phyloP scores from a whole-genome alignment of 495 filamentous ascomycete species.

The Aspergillus asperescens region DNA sequence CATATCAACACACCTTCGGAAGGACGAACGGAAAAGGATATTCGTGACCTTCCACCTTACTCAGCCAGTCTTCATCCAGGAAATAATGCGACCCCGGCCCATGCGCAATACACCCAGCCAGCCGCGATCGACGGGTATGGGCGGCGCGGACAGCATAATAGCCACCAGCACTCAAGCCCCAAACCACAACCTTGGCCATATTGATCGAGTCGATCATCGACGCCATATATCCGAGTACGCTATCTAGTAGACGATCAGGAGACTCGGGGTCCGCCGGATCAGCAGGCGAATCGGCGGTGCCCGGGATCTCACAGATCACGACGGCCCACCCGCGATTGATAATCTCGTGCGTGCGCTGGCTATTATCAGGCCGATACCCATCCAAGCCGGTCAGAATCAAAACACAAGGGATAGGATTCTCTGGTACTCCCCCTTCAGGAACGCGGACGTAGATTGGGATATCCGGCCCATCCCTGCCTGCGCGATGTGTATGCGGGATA shows the following conservation, averaged over 20 bases:
- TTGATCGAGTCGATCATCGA: slow-evolving; percentile 52
- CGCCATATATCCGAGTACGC: slow-evolving; percentile 62
- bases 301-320: slow-evolving; percentile 69
- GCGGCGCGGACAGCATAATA: slow-evolving; percentile 73
- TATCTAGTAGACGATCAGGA: slow-evolving; percentile 49
- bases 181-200: slow-evolving; percentile 55
- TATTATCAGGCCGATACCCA: slow-evolving; percentile 75
- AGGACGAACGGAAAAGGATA: slow-evolving; percentile 57
- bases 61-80: slow-evolving; percentile 60
- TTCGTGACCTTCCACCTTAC: slow-evolving; percentile 63
- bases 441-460: slow-evolving; percentile 64
- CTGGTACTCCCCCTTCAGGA: slow-evolving; percentile 38
- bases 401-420: slow-evolving; percentile 52
- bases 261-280: slow-evolving; percentile 49
- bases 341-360: slow-evolving; percentile 63
- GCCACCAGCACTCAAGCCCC: slow-evolving; percentile 70
- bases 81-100: slow-evolving; percentile 70
- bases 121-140: slow-evolving; percentile 57
- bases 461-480: slow-evolving; percentile 43
- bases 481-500: slow-evolving; percentile 52
- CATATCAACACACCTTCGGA: neutral
- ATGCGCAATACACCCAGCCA: slow-evolving; percentile 62
- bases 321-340: slow-evolving; percentile 53
- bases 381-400: slow-evolving; percentile 73
- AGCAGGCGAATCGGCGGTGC: slow-evolving; percentile 73